Base-by-base conservation (phyloP, 441 rosid genomes). In the Raphanus hybrid region DNA sequence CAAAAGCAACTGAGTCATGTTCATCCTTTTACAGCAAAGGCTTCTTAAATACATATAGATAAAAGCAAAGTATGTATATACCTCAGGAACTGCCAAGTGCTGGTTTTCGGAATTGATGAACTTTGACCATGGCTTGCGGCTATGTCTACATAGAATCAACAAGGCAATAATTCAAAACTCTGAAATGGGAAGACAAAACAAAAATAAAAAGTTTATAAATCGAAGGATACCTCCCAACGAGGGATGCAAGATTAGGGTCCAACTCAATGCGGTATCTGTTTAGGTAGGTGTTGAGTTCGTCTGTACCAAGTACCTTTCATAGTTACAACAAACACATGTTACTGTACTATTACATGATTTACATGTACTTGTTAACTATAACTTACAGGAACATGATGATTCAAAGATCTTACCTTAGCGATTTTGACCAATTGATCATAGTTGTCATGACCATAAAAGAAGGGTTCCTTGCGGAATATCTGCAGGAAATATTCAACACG, bases 391-490 rank as follows among this genome's bases (percentile, higher is more conserved):
- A 29, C 34, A 29, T 29, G 34, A 35, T 35, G 39, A 35, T 35
- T 35, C 39, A 35, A 35, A 35, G 9, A 35, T 35, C 39, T 35
- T 7, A 35, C 39, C 39, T 35, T 35, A 6, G 39, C 39, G 0
- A 41, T 41, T 41, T 41, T 41, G 48, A 41, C 48, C 48, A 41
- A 41, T 41, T 41, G 48, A 41, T 4, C 98, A 81, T 91, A 80
- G 72, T 92, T 91, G 83, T 92, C 98, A 85, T 92, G 98, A 57
- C 98, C 98, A 69, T 92, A 91, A 83, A 92, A 91, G 85, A 92
- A 89, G 3, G 96, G 96, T 74, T 91, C 98, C 83, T 92, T 91
- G 1, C 96, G 93, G 78, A 91, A 92, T 85, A 92, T 91, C 98
- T 92, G 90, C 34, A 29, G 0, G 5, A 29, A 29, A 29, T 29